A percentile compares a stretch with the other conserved stretches of the same genome.
phyloP scores from a whole-genome alignment of 75 land plant species.

The Selaginella moellendorffii region DNA sequence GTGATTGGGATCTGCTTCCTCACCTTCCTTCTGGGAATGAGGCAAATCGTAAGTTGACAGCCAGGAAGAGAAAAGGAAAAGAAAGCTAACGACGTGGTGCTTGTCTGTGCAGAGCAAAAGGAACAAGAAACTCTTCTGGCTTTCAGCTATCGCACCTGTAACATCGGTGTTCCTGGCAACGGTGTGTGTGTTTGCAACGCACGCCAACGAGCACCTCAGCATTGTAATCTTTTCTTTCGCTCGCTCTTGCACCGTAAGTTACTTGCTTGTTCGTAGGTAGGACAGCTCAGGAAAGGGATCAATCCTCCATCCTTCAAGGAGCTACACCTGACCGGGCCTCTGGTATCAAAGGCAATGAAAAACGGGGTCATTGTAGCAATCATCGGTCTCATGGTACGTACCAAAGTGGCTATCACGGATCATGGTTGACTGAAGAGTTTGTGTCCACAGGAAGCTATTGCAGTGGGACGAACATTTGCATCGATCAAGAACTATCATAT shows the following conservation, averaged over 20 bases:
- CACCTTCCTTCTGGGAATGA: slow-evolving; percentile 2
- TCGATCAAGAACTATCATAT: slow-evolving; percentile 5
- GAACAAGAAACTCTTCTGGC: slow-evolving; percentile 35
- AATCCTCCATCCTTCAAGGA: neutral
- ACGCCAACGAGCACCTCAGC: slow-evolving; percentile 47
- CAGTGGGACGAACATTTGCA: slow-evolving; percentile 9
- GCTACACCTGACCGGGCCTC: neutral
- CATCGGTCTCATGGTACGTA: slow-evolving; percentile 19
- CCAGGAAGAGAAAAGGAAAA: neutral
- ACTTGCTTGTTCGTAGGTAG: slow-evolving; percentile 1
- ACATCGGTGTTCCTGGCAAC: slow-evolving; percentile 31
- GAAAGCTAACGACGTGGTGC: neutral
- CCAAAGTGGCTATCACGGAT: neutral
- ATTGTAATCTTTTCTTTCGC: slow-evolving; percentile 1
- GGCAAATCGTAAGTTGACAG: neutral
- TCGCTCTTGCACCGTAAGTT: neutral
- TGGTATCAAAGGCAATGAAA: slow-evolving; percentile 2
- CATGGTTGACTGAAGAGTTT: neutral
- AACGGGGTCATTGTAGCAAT: slow-evolving; percentile 20
- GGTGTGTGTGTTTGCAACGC: neutral
- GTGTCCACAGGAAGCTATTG: slow-evolving; percentile 1
- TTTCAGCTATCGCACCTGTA: slow-evolving; percentile 60
- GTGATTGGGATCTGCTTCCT: neutral
- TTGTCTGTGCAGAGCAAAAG: neutral
- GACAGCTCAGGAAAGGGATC: slow-evolving; percentile 1